phyloP scores from a whole-genome alignment of 371 early-diverging fungal genomes.

The Dipsacomyces acuminosporus region DNA sequence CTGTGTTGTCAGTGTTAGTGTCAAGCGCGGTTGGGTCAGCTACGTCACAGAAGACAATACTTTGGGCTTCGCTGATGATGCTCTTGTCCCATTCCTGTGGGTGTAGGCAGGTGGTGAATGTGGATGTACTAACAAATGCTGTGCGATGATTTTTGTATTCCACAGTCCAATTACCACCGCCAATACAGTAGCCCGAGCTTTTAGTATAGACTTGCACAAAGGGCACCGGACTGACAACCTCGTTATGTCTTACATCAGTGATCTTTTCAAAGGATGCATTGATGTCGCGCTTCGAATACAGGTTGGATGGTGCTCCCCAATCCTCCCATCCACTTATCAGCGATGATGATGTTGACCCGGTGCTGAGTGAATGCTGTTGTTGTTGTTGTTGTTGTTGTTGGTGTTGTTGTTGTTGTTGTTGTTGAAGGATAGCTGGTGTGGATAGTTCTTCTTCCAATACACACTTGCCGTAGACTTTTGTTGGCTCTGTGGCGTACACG shows the following conservation, averaged over 20 bases:
- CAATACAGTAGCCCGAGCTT: conserved; percentile 66
- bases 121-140: conserved; percentile 63
- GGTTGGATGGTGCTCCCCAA: conserved; percentile 2
- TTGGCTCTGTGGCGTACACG: conserved; percentile 77
- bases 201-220: conserved; percentile 52
- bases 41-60: conserved; percentile 48
- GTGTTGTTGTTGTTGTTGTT: no score
- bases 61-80: conserved; percentile 56
- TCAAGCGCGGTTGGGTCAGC: conserved; percentile 13
- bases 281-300: conserved; percentile 38
- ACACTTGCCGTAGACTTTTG: conserved; percentile 68
- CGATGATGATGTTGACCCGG: neutral
- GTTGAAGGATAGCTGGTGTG: no score
- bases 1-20: conserved; percentile 14
- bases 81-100: conserved; percentile 63
- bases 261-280: conserved; percentile 43
- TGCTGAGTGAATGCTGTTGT: neutral
- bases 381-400: no score
- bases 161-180: conserved; percentile 69
- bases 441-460: conserved; percentile 28
- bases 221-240: conserved; percentile 40
- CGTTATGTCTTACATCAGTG: conserved; percentile 44
- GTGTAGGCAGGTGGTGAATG: conserved; percentile 57
- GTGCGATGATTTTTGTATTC: conserved; percentile 59
- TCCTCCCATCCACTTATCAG: neutral